Conservation (phyloP, 2,329 filamentous ascomycete species). For the Parasarocladium wereldwijsianum region DNA sequence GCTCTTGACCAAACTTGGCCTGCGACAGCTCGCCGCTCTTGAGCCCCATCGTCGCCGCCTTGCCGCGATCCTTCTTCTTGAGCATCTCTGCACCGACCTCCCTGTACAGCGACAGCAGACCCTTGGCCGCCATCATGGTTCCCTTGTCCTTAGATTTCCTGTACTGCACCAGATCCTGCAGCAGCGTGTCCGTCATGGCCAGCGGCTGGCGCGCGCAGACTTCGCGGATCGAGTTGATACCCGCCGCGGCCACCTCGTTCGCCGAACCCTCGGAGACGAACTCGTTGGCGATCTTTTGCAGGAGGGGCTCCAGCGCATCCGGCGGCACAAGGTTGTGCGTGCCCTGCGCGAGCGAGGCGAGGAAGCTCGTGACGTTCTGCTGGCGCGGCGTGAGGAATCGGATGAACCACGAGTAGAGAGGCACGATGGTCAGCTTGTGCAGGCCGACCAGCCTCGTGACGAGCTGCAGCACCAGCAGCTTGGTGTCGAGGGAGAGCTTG, state of each 20-base stretch:
- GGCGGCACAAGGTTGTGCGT: slow-evolving; percentile 86
- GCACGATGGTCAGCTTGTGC: slow-evolving; percentile 80
- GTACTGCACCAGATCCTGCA: slow-evolving; percentile 93
- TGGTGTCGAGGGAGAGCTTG: slow-evolving; percentile 76
- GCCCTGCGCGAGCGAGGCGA: slow-evolving; percentile 83
- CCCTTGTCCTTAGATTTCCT: slow-evolving; percentile 97
- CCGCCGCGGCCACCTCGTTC: slow-evolving; percentile 78
- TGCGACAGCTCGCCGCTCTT: slow-evolving; percentile 61
- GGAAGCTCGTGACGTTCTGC: slow-evolving; percentile 79
- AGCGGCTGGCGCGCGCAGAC: slow-evolving; percentile 85
- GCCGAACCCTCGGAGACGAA: slow-evolving; percentile 93
- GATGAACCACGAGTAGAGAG: slow-evolving; percentile 91
- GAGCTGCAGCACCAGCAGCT: slow-evolving; percentile 76
- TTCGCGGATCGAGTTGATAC: slow-evolving; percentile 87
- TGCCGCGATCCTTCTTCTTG: slow-evolving; percentile 79
- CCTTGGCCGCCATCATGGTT: slow-evolving; percentile 96
- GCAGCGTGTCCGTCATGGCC: slow-evolving; percentile 90
- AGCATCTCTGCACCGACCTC: slow-evolving; percentile 84
- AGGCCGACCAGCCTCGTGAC: slow-evolving; percentile 83
- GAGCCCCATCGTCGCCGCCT: slow-evolving; percentile 74
- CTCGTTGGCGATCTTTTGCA: slow-evolving; percentile 95
- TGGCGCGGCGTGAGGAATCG: slow-evolving; percentile 83
- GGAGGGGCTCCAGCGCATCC: slow-evolving; percentile 76
- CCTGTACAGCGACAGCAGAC: slow-evolving; percentile 76
- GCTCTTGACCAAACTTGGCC: slow-evolving; percentile 70